phyloP scores from a whole-genome alignment of 2,329 filamentous ascomycete genomes.

The Scedosporium apiospermum region DNA sequence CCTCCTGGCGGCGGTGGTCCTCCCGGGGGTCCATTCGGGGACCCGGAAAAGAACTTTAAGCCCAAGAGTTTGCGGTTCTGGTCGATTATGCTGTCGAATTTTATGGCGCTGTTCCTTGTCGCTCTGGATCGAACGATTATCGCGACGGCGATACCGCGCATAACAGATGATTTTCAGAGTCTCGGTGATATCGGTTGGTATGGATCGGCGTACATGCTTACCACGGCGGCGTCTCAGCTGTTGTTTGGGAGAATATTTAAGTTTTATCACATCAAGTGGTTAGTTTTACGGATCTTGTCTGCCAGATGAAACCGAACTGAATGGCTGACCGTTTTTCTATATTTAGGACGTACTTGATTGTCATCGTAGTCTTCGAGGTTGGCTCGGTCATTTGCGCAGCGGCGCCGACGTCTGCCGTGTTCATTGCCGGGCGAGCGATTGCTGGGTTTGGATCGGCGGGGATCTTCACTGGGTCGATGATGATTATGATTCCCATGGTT shows the following conservation, averaged over 20 bases:
- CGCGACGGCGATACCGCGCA: slow-evolving; percentile 41
- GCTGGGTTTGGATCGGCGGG: slow-evolving; percentile 47
- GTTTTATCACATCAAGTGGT: slow-evolving; percentile 38
- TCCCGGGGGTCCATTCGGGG: neutral
- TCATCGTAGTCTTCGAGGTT: slow-evolving; percentile 42
- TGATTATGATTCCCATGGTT: slow-evolving; percentile 48
- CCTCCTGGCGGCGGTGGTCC: neutral
- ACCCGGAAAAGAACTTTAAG: slow-evolving; percentile 32
- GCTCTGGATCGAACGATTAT: slow-evolving; percentile 46
- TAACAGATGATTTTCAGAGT: slow-evolving; percentile 42
- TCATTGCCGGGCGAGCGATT: slow-evolving; percentile 48
- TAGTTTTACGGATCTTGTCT: slow-evolving; percentile 10
- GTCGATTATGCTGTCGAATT: slow-evolving; percentile 43
- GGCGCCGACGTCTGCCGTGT: slow-evolving; percentile 40
- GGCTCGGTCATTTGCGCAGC: slow-evolving; percentile 46
- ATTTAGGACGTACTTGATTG: slow-evolving; percentile 29
- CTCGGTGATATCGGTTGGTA: slow-evolving; percentile 53
- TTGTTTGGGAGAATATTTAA: slow-evolving; percentile 41
- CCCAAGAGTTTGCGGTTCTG: slow-evolving; percentile 46
- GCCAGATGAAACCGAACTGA: neutral
- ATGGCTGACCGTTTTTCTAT: neutral
- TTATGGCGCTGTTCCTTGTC: slow-evolving; percentile 46
- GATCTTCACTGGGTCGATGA: slow-evolving; percentile 46
- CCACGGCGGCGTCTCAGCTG: slow-evolving; percentile 43
- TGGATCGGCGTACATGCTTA: slow-evolving; percentile 49